Conservation (phyloP, 305 asterid species). For the Ruellia speciosa region DNA sequence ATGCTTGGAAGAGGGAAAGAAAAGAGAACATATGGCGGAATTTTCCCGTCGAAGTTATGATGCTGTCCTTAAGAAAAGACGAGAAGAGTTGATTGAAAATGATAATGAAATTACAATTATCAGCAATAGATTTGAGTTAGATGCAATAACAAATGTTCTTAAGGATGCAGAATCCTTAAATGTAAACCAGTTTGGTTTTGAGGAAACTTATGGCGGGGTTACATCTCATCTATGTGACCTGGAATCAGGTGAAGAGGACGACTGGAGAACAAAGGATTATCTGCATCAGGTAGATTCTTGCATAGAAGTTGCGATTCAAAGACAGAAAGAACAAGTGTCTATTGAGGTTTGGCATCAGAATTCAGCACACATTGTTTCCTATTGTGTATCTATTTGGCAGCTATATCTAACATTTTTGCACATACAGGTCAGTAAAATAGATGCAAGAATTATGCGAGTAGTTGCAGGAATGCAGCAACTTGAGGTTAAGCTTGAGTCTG, state of each 20-base stretch:
- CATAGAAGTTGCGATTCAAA: constrained; percentile 78
- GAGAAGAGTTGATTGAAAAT: constrained; percentile 56
- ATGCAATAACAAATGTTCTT: constrained; percentile 73
- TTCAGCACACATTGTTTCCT: constrained; percentile 18
- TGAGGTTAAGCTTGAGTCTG: constrained; percentile 59
- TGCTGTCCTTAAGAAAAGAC: constrained; percentile 61
- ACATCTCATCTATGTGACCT: constrained; percentile 61
- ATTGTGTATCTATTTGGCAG: constrained; percentile 18
- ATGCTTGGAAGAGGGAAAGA: constrained; percentile 79
- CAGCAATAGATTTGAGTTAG: constrained; percentile 64
- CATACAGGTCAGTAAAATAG: constrained; percentile 82
- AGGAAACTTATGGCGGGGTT: constrained; percentile 56
- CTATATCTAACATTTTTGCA: constrained; percentile 29
- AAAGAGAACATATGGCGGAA: constrained; percentile 52
- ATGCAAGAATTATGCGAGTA: constrained; percentile 64
- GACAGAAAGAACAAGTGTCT: constrained; percentile 83
- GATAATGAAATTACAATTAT: constrained; percentile 39
- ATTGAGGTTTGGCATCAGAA: constrained; percentile 51
- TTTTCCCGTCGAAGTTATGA: constrained; percentile 55
- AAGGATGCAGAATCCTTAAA: constrained; percentile 79
- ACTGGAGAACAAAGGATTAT: constrained; percentile 65
- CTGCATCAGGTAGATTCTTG: constrained; percentile 77
- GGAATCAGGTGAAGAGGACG: constrained; percentile 79
- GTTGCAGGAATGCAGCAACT: constrained; percentile 66
- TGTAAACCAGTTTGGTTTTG: constrained; percentile 62